These are phyloP conservation scores for Cinnamomum chago DNA, from an alignment of 164 flowering plant species.

Conservation along the genomic window DNA sequence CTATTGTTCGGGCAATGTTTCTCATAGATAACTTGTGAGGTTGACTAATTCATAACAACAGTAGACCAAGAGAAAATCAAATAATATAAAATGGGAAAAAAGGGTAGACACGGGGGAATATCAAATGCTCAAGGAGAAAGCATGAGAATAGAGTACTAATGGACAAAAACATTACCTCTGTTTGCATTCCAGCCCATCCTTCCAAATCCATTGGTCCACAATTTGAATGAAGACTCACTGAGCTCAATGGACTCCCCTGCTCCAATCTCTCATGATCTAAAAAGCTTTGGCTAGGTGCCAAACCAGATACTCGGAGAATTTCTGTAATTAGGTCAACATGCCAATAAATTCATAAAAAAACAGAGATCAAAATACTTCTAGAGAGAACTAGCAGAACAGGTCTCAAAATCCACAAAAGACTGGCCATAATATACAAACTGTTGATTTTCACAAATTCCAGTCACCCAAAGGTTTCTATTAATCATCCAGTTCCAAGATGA, in stretches of 20 bases:
- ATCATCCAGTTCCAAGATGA: neutral
- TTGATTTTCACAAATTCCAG: neutral
- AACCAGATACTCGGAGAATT: constrained; percentile 53
- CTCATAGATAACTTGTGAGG: too few relatives aligned
- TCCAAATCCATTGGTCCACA: constrained; percentile 63
- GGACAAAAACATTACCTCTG: constrained; percentile 40
- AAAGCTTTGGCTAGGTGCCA: constrained; percentile 41
- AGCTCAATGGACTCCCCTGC: constrained; percentile 56
- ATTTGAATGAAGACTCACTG: constrained; percentile 46
- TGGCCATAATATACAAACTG: neutral
- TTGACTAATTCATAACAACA: too few relatives aligned
- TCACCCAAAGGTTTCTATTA: neutral
- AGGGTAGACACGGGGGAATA: too few relatives aligned
- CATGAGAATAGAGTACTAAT: too few relatives aligned
- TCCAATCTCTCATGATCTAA: constrained; percentile 60
- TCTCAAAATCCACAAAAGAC: neutral
- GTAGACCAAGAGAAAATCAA: too few relatives aligned
- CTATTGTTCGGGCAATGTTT: too few relatives aligned
- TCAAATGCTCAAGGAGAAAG: too few relatives aligned
- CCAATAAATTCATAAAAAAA: neutral
- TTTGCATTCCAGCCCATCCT: constrained; percentile 55
- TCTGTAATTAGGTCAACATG: constrained; percentile 35
- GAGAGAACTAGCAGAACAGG: neutral
- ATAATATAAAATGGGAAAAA: too few relatives aligned
- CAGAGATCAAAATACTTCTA: neutral